A percentile compares a stretch with the other conserved stretches of the same genome.
These are phyloP conservation scores for Backusella australiensis DNA, from an alignment of 192 early-diverging fungal species.

Conservation along the genomic window DNA sequence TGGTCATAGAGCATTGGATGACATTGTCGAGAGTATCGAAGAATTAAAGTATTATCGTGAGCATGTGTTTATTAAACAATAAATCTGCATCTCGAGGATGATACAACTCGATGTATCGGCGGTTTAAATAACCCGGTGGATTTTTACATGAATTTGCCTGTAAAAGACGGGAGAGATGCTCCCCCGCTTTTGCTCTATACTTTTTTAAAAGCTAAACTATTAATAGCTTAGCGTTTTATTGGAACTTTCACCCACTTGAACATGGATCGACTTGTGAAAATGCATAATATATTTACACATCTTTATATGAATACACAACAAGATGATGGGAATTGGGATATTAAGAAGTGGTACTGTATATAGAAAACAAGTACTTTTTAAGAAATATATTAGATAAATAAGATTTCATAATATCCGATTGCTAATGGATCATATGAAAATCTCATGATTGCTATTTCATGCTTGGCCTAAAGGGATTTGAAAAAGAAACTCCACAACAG, in stretches of 20 bases:
- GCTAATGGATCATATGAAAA: background rate
- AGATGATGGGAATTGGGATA: background rate
- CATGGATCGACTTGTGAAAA: background rate
- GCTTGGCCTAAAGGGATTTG: background rate
- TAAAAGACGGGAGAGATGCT: background rate
- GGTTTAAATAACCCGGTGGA: background rate
- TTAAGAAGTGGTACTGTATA: background rate
- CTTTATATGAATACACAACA: background rate
- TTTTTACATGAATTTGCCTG: background rate
- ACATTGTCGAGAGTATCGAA: conserved; percentile 89
- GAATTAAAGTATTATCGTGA: conserved; percentile 80
- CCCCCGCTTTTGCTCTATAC: background rate
- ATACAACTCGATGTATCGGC: background rate
- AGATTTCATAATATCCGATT: background rate
- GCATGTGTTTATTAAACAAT: conserved; percentile 51
- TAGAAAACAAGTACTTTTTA: background rate
- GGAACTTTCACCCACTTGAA: background rate
- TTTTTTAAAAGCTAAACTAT: background rate
- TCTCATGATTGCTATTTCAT: background rate
- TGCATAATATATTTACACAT: background rate
- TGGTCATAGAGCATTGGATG: conserved; percentile 82
- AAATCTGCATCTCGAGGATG: background rate
- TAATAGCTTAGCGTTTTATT: background rate
- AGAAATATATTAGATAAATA: background rate
- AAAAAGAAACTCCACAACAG: conserved; percentile 3